Percentiles rank a stretch among this genome's conserved stretches.
Conservation (phyloP, 208 protist genomes). For the Wallacemonas rigidus region DNA sequence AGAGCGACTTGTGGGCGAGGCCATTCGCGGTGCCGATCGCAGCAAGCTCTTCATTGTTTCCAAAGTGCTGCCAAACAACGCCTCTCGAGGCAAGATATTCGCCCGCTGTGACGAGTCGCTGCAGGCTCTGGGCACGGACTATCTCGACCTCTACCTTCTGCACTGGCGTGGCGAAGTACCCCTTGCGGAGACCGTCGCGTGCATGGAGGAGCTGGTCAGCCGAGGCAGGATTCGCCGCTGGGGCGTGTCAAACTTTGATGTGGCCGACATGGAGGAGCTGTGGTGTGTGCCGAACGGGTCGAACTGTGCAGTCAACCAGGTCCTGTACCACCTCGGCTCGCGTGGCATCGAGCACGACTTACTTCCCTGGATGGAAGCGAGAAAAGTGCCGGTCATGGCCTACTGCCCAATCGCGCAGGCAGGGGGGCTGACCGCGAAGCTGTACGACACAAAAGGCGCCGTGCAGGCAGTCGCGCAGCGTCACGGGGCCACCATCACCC, state of each 20-base stretch:
- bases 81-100: constrained; percentile 66
- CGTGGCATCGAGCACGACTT: constrained; percentile 69
- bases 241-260: constrained; percentile 84
- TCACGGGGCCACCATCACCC: constrained; percentile 35
- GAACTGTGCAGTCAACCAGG: constrained; percentile 76
- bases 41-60: constrained; percentile 91
- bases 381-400: constrained; percentile 70
- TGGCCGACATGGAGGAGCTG: constrained; percentile 69
- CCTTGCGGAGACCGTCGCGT: constrained; percentile 73
- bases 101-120: constrained; percentile 69
- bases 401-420: constrained; percentile 80
- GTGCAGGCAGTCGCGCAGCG: constrained; percentile 37
- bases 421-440: constrained; percentile 47
- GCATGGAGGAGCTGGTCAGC: constrained; percentile 78
- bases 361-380: constrained; percentile 44
- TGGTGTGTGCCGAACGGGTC: constrained; percentile 47
- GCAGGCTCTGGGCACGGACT: constrained; percentile 56
- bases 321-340: constrained; percentile 85
- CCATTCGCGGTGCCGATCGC: constrained; percentile 37
- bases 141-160: constrained; percentile 92
- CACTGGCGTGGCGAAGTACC: constrained; percentile 75
- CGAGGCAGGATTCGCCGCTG: constrained; percentile 71
- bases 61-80: constrained; percentile 92
- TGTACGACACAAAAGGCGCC: constrained; percentile 43
- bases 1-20: constrained; percentile 43